Percentiles rank a stretch among this genome's conserved stretches.
Evolutionary conservation across 1,284 basidiomycete genomes (phyloP).

Genomic region (Fomitopsis betulina): DNA sequence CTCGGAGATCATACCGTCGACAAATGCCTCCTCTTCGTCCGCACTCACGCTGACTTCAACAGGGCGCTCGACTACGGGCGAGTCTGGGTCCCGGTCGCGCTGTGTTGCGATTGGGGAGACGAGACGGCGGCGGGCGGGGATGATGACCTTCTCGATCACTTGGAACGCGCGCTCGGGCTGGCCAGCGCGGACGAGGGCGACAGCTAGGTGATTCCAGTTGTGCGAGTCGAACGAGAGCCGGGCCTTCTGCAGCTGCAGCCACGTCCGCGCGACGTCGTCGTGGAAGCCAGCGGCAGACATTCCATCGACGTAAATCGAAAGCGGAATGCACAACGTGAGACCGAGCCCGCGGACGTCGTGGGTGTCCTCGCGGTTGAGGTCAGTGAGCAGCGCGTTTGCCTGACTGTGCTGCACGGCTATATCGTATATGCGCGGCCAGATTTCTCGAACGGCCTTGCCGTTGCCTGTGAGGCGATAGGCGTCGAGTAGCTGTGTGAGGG

Average conservation of each 20-base stretch:
- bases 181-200: constrained; percentile 76
- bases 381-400: constrained; percentile 30
- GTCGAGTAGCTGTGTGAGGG: constrained; percentile 70
- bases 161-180: constrained; percentile 81
- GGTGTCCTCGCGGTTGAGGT: constrained; percentile 10
- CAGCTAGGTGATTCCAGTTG: constrained; percentile 89
- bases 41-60: neutral
- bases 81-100: constrained; percentile 35
- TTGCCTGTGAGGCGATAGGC: constrained; percentile 66
- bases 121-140: constrained; percentile 51
- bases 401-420: constrained; percentile 41
- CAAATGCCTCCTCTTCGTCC: neutral
- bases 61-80: constrained; percentile 35
- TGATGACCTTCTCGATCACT: constrained; percentile 75
- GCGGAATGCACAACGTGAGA: constrained; percentile 69
- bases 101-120: constrained; percentile 11
- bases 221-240: constrained; percentile 86
- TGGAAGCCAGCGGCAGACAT: constrained; percentile 66
- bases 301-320: constrained; percentile 83
- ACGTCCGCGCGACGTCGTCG: constrained; percentile 59
- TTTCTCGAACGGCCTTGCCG: constrained; percentile 47
- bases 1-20: neutral
- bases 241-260: constrained; percentile 59
- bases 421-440: constrained; percentile 73
- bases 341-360: constrained; percentile 31